These are phyloP conservation scores for Melastoma candidum DNA, from an alignment of 441 rosid genomes.

Conservation along the genomic window DNA sequence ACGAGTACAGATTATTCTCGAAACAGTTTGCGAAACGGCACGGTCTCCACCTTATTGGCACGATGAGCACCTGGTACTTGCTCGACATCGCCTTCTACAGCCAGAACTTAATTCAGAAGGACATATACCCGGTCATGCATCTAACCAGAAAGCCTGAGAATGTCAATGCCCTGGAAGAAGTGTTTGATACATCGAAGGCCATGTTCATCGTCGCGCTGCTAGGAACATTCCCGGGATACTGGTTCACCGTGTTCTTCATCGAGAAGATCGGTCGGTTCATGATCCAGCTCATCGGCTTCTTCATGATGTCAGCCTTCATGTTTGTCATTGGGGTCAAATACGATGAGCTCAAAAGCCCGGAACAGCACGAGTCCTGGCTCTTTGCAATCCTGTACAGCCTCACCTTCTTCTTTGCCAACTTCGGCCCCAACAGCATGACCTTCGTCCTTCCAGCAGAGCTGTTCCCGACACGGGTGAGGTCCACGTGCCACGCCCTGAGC, in stretches of 20 bases:
- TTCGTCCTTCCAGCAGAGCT: conserved; percentile 9
- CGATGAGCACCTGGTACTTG: conserved; percentile 10
- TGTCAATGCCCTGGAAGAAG: neutral
- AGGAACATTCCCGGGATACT: conserved; percentile 6
- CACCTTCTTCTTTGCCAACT: conserved; percentile 7
- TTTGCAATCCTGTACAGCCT: neutral
- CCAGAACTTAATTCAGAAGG: conserved; percentile 5
- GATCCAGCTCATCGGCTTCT: conserved; percentile 9
- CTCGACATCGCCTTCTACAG: neutral
- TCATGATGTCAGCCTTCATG: conserved; percentile 7
- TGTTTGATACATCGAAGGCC: conserved; percentile 3
- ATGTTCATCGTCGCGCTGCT: conserved; percentile 3
- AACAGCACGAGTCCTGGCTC: neutral
- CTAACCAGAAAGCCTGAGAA: neutral
- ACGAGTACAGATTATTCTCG: neutral
- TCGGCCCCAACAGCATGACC: conserved; percentile 8
- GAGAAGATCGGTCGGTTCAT: conserved; percentile 5
- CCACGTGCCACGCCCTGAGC: conserved; percentile 9
- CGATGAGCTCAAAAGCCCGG: neutral
- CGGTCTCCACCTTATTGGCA: neutral
- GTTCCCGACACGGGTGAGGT: conserved; percentile 4
- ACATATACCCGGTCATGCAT: conserved; percentile 5
- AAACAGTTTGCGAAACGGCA: neutral
- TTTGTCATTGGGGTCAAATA: neutral
- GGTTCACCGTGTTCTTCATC: conserved; percentile 7